phyloP scores from a whole-genome alignment of 345 rosid species.

The Eucalyptus sp. region DNA sequence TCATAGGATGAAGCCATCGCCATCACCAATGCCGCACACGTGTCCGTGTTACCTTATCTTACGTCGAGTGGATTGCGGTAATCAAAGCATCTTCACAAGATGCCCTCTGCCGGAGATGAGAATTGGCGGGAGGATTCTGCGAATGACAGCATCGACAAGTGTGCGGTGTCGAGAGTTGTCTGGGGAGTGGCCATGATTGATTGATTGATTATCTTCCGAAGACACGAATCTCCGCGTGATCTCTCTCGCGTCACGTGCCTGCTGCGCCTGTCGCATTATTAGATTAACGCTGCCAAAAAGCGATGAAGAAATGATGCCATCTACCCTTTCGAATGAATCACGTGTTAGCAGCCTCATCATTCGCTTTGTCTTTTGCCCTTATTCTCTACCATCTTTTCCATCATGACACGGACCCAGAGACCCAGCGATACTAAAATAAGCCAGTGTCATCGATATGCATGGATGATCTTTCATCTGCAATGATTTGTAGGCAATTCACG shows the following conservation, averaged over 20 bases:
- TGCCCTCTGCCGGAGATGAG: neutral
- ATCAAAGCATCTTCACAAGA: neutral
- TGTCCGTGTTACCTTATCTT: neutral
- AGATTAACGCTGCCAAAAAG: neutral
- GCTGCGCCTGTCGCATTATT: neutral
- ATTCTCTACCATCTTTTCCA: neutral
- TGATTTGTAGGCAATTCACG: rapidly evolving
- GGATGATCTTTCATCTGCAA: rapidly evolving
- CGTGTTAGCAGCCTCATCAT: neutral
- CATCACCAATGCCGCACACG: neutral
- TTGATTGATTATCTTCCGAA: neutral
- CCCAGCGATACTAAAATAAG: neutral
- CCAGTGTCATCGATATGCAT: neutral
- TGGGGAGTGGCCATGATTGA: neutral
- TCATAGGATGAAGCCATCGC: neutral
- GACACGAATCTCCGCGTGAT: neutral
- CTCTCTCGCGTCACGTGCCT: neutral
- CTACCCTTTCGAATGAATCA: neutral
- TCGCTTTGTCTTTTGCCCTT: neutral
- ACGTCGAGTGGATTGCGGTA: neutral
- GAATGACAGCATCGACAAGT: neutral
- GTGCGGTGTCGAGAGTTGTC: neutral
- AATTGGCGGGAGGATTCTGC: neutral
- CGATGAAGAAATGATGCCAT: neutral
- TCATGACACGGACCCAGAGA: rapidly evolving